Evolutionary conservation across 495 filamentous ascomycete genomes (phyloP), one percentile per base, ranked within the genome.

Genomic region (Beverwykella pulmonaria): DNA sequence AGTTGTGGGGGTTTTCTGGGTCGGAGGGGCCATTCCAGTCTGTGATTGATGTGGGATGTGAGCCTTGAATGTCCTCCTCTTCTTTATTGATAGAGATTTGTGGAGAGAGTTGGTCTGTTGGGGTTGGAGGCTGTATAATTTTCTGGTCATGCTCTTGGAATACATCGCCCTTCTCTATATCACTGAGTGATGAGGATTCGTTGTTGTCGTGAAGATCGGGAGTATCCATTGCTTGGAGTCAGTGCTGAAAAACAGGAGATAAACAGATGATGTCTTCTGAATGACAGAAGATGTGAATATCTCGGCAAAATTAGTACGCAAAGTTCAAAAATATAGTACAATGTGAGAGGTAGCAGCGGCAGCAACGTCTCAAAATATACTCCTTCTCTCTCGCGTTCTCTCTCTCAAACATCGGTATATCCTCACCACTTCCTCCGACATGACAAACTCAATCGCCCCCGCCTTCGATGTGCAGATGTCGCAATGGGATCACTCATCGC

Each of bases 1-100:
- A 81, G 55, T 79, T 80, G 26, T 59, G 39, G 17, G 79, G 76
- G 56, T 81, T 79, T 17, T 73, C 75, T 10, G 74, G 73, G 55
- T 81, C 79, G 54, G 75, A 55, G 15, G 73, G 72, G 2, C 75
- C 75, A 19, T 60, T 68, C 77, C 77, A 79, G 62, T 79, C 75
- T 22, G 44, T 29, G 7, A 53, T 1, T 19, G 36, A 25, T 9
- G 15, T 6, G 1, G n/a, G 39, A 9, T 1, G 22, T 26, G 41
- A 17, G 12, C 22, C 10, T 15, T 47, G 17, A 25, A 4, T 49
- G 3, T 47, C 12, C 23, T 59, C 29, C 41, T 59, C 41, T 5
- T 49, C 41, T 22, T 20, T 5, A 17, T 48, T 22, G 22, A 19
- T 39, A 4, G 39, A 5, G 6, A 23, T 49, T 29, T 9, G 9